phyloP scores from a whole-genome alignment of 352 stramenopile genomes.

The Globisporangium rhizosaccharum region DNA sequence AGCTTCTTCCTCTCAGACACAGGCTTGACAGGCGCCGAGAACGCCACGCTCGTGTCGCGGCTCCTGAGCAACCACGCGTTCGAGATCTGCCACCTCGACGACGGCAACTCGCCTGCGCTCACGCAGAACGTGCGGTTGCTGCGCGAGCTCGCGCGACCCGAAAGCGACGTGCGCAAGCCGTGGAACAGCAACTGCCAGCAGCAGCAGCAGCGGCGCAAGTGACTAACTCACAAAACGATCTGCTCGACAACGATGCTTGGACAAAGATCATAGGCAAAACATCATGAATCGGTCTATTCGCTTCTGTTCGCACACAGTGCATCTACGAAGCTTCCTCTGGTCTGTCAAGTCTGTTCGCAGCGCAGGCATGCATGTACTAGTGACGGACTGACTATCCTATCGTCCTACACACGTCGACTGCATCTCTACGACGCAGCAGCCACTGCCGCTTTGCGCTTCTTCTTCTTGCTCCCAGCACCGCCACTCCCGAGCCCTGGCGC shows the following conservation, averaged over 20 bases:
- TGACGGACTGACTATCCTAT: background rate
- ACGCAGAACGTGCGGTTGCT: constrained; percentile 83
- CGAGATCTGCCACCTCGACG: constrained; percentile 78
- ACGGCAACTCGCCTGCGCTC: constrained; percentile 70
- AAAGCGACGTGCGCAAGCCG: constrained; percentile 16
- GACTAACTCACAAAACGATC: background rate
- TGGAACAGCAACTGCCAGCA: constrained; percentile 36
- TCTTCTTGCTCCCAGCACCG: constrained; percentile 16
- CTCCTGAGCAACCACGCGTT: constrained; percentile 77
- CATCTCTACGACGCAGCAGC: background rate
- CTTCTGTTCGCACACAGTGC: too few species aligned
- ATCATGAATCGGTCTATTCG: too few species aligned
- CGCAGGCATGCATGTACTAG: too few species aligned
- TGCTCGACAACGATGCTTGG: background rate
- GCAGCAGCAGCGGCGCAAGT: background rate
- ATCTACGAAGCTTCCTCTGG: too few species aligned
- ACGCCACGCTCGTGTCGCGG: constrained; percentile 49
- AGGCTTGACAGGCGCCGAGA: constrained; percentile 65
- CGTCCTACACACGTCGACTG: background rate
- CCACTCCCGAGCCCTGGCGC: background rate
- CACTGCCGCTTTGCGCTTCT: constrained; percentile 50
- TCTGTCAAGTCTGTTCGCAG: too few species aligned
- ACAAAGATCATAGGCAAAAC: background rate
- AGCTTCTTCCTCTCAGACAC: constrained; percentile 75
- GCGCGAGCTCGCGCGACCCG: constrained; percentile 29